These are phyloP conservation scores for Starmera caribaea DNA, from an alignment of 805 yeast genomes.

Conservation along the genomic window DNA sequence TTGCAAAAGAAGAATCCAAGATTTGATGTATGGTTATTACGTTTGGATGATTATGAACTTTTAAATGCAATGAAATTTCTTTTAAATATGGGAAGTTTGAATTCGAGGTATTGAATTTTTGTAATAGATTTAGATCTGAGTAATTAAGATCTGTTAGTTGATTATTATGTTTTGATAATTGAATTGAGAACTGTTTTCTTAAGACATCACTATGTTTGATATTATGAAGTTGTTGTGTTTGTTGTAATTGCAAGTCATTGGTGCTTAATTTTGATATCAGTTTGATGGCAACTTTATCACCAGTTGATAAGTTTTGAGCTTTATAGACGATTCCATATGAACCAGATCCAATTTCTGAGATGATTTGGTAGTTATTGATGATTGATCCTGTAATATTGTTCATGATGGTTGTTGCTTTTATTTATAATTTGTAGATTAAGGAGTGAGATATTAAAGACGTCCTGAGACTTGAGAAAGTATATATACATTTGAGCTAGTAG, in stretches of 20 bases:
- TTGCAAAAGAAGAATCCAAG: constrained; percentile 45
- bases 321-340: constrained; percentile 77
- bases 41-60: constrained; percentile 72
- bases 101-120: constrained; percentile 19
- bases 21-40: constrained; percentile 70
- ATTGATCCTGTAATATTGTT: constrained; percentile 12
- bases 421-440: too few species aligned
- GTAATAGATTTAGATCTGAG: constrained; percentile 27
- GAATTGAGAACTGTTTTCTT: constrained; percentile 19
- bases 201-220: constrained; percentile 15
- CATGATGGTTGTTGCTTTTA: background rate
- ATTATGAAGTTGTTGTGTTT: constrained; percentile 22
- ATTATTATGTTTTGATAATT: constrained; percentile 9
- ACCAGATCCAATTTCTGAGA: constrained; percentile 53
- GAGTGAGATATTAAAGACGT: too few species aligned
- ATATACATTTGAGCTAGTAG: too few species aligned
- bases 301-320: constrained; percentile 45
- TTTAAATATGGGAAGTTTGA: constrained; percentile 29
- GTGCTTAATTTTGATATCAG: constrained; percentile 38
- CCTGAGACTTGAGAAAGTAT: too few species aligned
- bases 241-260: too few species aligned
- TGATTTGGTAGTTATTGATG: constrained; percentile 19
- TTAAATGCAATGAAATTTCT: constrained; percentile 67
- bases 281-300: constrained; percentile 58
- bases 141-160: constrained; percentile 12